A percentile compares a stretch with the other conserved stretches of the same genome.
These are phyloP conservation scores for Onygena corvina DNA, from an alignment of 2,329 filamentous ascomycete species.

Conservation along the genomic window DNA sequence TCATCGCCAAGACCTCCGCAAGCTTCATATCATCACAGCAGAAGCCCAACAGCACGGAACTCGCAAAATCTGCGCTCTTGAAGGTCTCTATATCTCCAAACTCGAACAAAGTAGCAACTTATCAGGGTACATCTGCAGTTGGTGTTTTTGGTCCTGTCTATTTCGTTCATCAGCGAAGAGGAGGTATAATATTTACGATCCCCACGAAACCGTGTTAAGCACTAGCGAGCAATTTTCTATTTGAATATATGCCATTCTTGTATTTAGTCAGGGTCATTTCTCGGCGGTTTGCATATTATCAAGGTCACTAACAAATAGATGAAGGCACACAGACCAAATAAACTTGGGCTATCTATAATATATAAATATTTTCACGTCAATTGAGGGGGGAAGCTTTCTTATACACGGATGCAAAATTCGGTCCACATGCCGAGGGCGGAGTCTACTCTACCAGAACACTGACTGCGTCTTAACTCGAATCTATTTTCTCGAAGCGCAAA, in stretches of 20 bases:
- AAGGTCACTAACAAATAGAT: not conserved
- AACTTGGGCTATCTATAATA: not conserved
- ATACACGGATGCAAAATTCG: not conserved
- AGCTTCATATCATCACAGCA: not conserved
- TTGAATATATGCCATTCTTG: not conserved
- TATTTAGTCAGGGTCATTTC: not conserved
- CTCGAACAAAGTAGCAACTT: not conserved
- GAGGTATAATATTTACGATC: not conserved
- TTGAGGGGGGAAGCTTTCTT: not conserved
- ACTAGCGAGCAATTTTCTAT: not conserved
- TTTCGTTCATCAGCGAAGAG: not conserved
- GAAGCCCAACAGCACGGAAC: not conserved
- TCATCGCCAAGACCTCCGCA: not conserved
- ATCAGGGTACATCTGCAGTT: not conserved
- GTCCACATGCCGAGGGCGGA: not conserved
- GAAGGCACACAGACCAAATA: too few species aligned
- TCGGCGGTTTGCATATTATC: not conserved
- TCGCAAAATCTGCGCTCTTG: not conserved
- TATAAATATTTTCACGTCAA: not conserved
- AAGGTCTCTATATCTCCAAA: not conserved
- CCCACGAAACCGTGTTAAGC: not conserved
- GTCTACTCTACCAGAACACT: not conserved
- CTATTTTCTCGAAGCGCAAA: slow-evolving; percentile 7
- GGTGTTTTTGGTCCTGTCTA: not conserved
- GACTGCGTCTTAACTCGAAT: not conserved